These are phyloP conservation scores for Dactylonectria estremocensis DNA, from an alignment of 2,329 filamentous ascomycete species.

Conservation along the genomic window DNA sequence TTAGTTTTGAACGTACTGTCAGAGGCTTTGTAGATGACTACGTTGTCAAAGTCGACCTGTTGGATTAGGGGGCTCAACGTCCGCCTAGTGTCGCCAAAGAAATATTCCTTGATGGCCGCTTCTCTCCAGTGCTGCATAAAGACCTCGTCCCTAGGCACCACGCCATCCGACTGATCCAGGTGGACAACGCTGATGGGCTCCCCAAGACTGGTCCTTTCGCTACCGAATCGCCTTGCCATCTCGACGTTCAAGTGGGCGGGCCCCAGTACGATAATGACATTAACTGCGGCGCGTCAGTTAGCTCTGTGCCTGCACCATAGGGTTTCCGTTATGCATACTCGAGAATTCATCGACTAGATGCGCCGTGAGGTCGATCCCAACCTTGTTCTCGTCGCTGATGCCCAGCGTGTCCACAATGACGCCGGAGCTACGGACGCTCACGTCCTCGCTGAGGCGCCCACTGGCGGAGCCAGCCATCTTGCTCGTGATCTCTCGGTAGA, in stretches of 20 bases:
- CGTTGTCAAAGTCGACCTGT: conserved; percentile 81
- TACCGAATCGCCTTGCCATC: conserved; percentile 78
- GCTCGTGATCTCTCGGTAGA: conserved; percentile 83
- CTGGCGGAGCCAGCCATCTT: conserved; percentile 85
- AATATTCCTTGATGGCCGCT: conserved; percentile 89
- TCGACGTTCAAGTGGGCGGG: conserved; percentile 83
- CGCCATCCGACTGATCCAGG: conserved; percentile 88
- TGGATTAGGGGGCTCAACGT: conserved; percentile 91
- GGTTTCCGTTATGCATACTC: conserved; percentile 49
- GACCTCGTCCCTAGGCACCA: conserved; percentile 79
- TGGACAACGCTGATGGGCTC: conserved; percentile 83
- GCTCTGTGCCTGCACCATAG: not conserved
- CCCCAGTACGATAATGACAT: conserved; percentile 85
- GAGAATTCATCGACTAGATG: conserved; percentile 78
- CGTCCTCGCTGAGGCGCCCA: conserved; percentile 83
- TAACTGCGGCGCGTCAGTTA: conserved; percentile 75
- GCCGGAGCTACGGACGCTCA: conserved; percentile 78
- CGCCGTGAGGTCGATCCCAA: conserved; percentile 81
- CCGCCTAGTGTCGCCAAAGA: conserved; percentile 86
- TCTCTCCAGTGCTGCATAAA: conserved; percentile 84
- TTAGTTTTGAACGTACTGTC: conserved; percentile 63
- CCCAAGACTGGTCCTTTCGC: conserved; percentile 68
- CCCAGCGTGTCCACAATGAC: conserved; percentile 90
- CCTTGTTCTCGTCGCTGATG: conserved; percentile 75
- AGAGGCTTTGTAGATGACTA: conserved; percentile 81